Conservation (phyloP, 768 basidiomycete genomes). For the Pulveroboletus sp. region DNA sequence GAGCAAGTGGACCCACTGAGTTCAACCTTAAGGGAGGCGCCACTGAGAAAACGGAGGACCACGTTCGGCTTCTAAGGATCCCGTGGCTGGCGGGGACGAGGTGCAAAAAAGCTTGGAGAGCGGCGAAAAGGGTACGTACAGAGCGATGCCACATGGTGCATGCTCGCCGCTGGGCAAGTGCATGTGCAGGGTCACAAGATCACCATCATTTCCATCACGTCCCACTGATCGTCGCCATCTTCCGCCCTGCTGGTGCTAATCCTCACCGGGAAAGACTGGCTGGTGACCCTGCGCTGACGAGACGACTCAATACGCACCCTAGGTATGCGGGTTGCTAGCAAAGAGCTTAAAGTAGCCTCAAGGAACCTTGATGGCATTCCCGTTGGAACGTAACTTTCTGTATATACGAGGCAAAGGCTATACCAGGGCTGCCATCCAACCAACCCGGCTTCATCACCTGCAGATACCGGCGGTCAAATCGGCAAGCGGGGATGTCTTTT, state of each 20-base stretch:
- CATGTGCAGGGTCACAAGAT: neutral
- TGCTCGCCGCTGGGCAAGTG: neutral
- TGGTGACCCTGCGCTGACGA: neutral
- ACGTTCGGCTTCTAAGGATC: neutral
- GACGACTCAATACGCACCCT: too few relatives aligned
- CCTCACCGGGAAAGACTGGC: neutral
- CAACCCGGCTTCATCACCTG: too few relatives aligned
- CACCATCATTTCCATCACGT: neutral
- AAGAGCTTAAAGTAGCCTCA: neutral
- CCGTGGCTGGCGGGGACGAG: neutral
- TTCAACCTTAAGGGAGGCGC: neutral
- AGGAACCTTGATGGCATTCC: neutral
- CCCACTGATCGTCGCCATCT: too few relatives aligned
- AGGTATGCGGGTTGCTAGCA: neutral
- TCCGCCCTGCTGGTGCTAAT: neutral
- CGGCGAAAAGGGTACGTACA: too few relatives aligned
- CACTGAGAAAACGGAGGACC: neutral
- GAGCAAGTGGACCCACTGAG: too few relatives aligned
- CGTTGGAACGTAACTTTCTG: neutral
- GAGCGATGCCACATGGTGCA: too few relatives aligned
- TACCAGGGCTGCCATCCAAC: neutral
- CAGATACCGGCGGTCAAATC: neutral
- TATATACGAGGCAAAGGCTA: too few relatives aligned
- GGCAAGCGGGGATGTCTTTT: neutral
- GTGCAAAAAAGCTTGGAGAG: neutral